Evolutionary conservation across 2,329 filamentous ascomycete genomes (phyloP).

Genomic region (Annulohypoxylon truncatum): DNA sequence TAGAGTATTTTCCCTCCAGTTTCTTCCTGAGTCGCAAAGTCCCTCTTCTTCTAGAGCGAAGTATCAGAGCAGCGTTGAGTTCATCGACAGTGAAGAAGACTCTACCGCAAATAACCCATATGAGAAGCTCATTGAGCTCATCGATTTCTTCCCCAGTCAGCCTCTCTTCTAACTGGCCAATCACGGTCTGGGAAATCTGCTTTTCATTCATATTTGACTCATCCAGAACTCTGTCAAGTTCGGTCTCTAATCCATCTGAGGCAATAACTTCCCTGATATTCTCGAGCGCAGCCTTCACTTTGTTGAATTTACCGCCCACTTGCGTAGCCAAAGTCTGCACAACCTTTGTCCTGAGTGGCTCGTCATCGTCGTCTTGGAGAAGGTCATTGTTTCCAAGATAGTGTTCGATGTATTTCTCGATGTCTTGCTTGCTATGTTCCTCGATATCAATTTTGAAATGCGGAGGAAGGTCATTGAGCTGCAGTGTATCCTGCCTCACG

Average conservation of each 20-base stretch:
- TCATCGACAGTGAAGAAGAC: constrained; percentile 1
- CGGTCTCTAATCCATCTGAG: constrained; percentile 11
- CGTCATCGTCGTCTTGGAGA: constrained; percentile 19
- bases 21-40: constrained; percentile 19
- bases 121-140: constrained; percentile 30
- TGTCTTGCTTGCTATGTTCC: constrained; percentile 7
- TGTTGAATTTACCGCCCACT: constrained; percentile 22
- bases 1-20: constrained; percentile 20
- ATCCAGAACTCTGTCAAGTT: constrained; percentile 9
- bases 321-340: constrained; percentile 3
- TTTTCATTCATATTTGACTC: constrained; percentile 17
- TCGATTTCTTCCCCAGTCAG: constrained; percentile 21
- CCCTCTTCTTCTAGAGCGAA: constrained; percentile 14
- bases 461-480: background rate
- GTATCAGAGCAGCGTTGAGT: constrained; percentile 18
- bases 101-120: constrained; percentile 22
- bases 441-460: constrained; percentile 5
- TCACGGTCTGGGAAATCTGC: constrained; percentile 6
- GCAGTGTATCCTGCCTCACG: background rate
- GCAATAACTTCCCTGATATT: constrained; percentile 19
- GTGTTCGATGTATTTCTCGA: constrained; percentile 15
- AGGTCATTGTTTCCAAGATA: constrained; percentile 17
- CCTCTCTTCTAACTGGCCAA: constrained; percentile 11
- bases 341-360: constrained; percentile 5
- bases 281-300: constrained; percentile 18